Evolutionary conservation across 257 asterid species (phyloP), one percentile per base, ranked within the genome.

Genomic region (Nicotiana obtusifolia): DNA sequence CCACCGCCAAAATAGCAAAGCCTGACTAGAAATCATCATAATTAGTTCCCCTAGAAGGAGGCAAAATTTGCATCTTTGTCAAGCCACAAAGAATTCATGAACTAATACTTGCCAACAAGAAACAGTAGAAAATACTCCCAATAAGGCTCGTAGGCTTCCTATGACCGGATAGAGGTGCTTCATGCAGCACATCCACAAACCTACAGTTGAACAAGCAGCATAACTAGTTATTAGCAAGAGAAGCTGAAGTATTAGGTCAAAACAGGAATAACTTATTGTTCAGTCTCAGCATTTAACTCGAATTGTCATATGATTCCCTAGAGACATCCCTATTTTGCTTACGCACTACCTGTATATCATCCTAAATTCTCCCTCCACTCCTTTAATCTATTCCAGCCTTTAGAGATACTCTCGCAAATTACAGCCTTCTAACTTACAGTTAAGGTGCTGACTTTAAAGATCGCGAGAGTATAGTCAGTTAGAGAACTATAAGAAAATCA

Each of bases 131-230:
- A 85, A 94, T 80, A 82, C 99, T 93, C 85, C 97, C 97, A 77
- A 90, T 19, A 28, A 93, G 84, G 85, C 90, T 87, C 26, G 98
- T 90, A 30, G 95, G 94, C 92, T 91, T 94, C 87, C 98, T 91
- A 68, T 93, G 97, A 82, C 99, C 97, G 85, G 89, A 94, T 85
- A 96, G 88, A 79, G 99, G 98, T 86, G 97, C 98, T 84, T 93
- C 99, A 81, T 94, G 98, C 83, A 91, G 89, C 83, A 96, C 87
- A 85, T 96, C 99, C 81, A 96, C 95, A 75, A 96, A 96, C 91
- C 98, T 96, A 86, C 68, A 31, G 85, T 56, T 85, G 77, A 86
- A 76, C 54, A 80, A 84, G 64, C 77, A 80, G 41, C 77, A 80
- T 20, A 60, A 56, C 28, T 20, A 80, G 37, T 20, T 26, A 61